Percentiles rank a stretch among this genome's conserved stretches.
Conservation (phyloP, 2,329 filamentous ascomycete genomes). For the Hyphodiscus sp. region DNA sequence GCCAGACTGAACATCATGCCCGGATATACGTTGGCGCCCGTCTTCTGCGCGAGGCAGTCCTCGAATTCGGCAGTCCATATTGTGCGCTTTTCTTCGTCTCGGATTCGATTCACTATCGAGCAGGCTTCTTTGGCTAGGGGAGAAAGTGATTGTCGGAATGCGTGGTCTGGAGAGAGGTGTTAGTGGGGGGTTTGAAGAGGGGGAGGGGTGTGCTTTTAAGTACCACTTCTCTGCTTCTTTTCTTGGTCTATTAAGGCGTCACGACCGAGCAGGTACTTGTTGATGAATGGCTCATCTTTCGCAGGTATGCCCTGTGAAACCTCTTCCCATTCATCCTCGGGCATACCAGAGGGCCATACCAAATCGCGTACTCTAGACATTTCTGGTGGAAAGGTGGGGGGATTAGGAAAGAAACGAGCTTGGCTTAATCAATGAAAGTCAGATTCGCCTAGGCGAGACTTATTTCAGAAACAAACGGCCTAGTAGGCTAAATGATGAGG, state of each 20-base stretch:
- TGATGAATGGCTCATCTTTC: constrained; percentile 66
- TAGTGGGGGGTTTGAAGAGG: constrained; percentile 27
- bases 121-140: constrained; percentile 73
- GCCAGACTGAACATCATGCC: constrained; percentile 92
- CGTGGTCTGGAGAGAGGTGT: constrained; percentile 45
- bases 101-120: constrained; percentile 72
- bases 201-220: constrained; percentile 18
- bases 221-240: constrained; percentile 74
- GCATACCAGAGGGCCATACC: constrained; percentile 25
- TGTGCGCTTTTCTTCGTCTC: constrained; percentile 66
- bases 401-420: neutral
- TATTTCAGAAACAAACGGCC: neutral
- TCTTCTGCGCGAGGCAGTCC: constrained; percentile 57
- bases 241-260: constrained; percentile 74
- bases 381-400: constrained; percentile 1
- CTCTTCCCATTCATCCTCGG: constrained; percentile 53
- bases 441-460: neutral
- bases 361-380: constrained; percentile 24
- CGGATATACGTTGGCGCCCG: constrained; percentile 64
- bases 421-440: neutral
- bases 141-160: constrained; percentile 68
- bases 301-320: constrained; percentile 49
- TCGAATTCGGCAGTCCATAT: constrained; percentile 73
- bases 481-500: too few species aligned
- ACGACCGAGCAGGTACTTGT: constrained; percentile 73